These are phyloP conservation scores for Elsinoe batatas DNA, from an alignment of 2,329 filamentous ascomycete genomes.

Conservation along the genomic window DNA sequence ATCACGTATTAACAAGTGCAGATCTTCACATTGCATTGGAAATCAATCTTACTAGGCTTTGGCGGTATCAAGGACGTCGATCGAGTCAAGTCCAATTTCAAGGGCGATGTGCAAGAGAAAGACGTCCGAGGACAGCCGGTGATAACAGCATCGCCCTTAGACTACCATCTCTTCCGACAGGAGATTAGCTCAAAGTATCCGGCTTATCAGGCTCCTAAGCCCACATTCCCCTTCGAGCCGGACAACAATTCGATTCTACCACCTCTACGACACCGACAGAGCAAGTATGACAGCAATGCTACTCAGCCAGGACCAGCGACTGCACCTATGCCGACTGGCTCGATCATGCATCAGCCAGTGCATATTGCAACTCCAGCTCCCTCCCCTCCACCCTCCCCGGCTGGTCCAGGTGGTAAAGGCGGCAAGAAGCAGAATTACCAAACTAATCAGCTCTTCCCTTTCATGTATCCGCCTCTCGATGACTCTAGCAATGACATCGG, in stretches of 20 bases:
- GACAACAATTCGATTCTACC: conserved; percentile 88
- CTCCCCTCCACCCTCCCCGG: conserved; percentile 87
- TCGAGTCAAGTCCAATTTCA: conserved; percentile 61
- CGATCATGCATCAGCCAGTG: conserved; percentile 89
- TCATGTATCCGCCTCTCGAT: conserved; percentile 90
- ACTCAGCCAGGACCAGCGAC: conserved; percentile 26
- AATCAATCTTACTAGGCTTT: conserved; percentile 75
- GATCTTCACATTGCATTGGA: conserved; percentile 83
- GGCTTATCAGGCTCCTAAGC: conserved; percentile 81
- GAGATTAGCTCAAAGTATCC: conserved; percentile 98
- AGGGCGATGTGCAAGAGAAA: conserved; percentile 42
- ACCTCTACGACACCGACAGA: conserved; percentile 61
- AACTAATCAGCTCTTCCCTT: conserved; percentile 97
- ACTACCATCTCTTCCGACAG: conserved; percentile 93
- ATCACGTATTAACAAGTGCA: conserved; percentile 27
- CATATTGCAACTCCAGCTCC: conserved; percentile 98
- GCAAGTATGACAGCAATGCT: conserved; percentile 38
- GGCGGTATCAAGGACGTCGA: conserved; percentile 67
- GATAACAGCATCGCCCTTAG: conserved; percentile 85
- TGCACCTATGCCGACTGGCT: conserved; percentile 39
- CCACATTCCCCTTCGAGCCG: conserved; percentile 72
- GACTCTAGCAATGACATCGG: conserved; percentile 80
- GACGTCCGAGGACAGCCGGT: conserved; percentile 57
- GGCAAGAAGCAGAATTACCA: conserved; percentile 99
- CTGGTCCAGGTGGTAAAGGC: conserved; percentile 71